Evolutionary conservation across 1,284 basidiomycete species (phyloP).

Genomic region (Papiliotrema terrestris): DNA sequence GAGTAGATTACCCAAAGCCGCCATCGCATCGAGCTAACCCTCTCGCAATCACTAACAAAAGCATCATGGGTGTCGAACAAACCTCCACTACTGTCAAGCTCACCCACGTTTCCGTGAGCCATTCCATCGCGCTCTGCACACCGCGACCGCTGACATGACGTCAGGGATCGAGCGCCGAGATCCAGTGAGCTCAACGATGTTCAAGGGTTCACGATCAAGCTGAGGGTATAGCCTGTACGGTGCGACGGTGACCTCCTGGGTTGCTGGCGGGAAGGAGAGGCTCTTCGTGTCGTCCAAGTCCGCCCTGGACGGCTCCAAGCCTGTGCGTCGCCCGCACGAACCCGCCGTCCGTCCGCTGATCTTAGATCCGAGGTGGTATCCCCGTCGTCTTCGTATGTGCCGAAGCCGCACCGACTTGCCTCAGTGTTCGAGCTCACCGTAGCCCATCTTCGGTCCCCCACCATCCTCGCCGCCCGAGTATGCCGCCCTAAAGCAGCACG

Average conservation of each 20-base stretch:
- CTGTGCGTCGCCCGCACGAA: conserved; percentile 40
- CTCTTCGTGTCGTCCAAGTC: conserved; percentile 80
- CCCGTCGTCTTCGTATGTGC: conserved; percentile 41
- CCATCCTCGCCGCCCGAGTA: conserved; percentile 53
- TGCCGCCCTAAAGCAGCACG: conserved; percentile 70
- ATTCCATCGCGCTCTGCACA: background rate
- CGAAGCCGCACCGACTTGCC: no score
- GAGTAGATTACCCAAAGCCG: no score
- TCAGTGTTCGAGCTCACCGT: no score
- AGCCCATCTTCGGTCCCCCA: conserved; percentile 78
- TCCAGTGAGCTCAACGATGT: conserved; percentile 47
- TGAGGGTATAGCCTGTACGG: conserved; percentile 59
- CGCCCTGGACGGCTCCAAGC: conserved; percentile 65
- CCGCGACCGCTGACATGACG: conserved; percentile 1
- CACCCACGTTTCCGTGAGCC: conserved; percentile 35
- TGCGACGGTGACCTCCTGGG: conserved; percentile 60
- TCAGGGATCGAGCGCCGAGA: conserved; percentile 67
- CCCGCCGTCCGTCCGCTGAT: background rate
- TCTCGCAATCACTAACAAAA: no score
- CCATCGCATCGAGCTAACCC: no score
- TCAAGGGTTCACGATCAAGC: background rate
- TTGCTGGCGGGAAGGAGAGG: conserved; percentile 57
- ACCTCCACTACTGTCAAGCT: conserved; percentile 39
- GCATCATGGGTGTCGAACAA: conserved; percentile 42
- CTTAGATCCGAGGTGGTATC: conserved; percentile 43